These are phyloP conservation scores for Alternaria arbusti DNA, from an alignment of 2,329 filamentous ascomycete species.

Conservation along the genomic window DNA sequence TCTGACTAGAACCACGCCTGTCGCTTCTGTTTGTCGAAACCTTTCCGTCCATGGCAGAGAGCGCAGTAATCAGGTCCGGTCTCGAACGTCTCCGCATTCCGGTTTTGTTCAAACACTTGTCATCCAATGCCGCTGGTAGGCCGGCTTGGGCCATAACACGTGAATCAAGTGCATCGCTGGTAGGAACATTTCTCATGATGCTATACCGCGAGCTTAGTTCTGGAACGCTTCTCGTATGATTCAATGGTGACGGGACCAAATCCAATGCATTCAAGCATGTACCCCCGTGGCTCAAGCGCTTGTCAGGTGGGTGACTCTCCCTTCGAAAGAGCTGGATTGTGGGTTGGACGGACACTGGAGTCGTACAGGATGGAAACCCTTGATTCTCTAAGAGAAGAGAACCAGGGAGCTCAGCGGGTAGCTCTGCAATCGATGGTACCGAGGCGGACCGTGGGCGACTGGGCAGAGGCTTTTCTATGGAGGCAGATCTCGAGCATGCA, in stretches of 20 bases:
- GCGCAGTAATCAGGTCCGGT: slow-evolving; percentile 24
- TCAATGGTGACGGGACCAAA: slow-evolving; percentile 18
- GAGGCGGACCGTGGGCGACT: slow-evolving; percentile 50
- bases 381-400: slow-evolving; percentile 43
- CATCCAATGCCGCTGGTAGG: slow-evolving; percentile 32
- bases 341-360: slow-evolving; percentile 19
- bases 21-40: slow-evolving; percentile 25
- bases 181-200: slow-evolving; percentile 37
- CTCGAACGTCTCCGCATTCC: slow-evolving; percentile 26
- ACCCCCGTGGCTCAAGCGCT: not conserved
- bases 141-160: slow-evolving; percentile 22
- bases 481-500: slow-evolving; percentile 34
- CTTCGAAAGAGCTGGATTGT: slow-evolving; percentile 17
- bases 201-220: slow-evolving; percentile 18
- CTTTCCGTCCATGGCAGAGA: slow-evolving; percentile 32
- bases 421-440: slow-evolving; percentile 47
- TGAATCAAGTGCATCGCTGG: slow-evolving; percentile 28
- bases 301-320: slow-evolving; percentile 13
- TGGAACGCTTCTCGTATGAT: slow-evolving; percentile 24
- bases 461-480: slow-evolving; percentile 44
- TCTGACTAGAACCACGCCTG: slow-evolving; percentile 22
- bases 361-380: slow-evolving; percentile 31
- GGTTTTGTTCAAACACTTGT: slow-evolving; percentile 30
- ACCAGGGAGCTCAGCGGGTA: slow-evolving; percentile 39
- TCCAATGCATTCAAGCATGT: not conserved